Evolutionary conservation across 2,329 filamentous ascomycete species (phyloP), one percentile per base, ranked within the genome.

Genomic region (Fusarium falciforme): DNA sequence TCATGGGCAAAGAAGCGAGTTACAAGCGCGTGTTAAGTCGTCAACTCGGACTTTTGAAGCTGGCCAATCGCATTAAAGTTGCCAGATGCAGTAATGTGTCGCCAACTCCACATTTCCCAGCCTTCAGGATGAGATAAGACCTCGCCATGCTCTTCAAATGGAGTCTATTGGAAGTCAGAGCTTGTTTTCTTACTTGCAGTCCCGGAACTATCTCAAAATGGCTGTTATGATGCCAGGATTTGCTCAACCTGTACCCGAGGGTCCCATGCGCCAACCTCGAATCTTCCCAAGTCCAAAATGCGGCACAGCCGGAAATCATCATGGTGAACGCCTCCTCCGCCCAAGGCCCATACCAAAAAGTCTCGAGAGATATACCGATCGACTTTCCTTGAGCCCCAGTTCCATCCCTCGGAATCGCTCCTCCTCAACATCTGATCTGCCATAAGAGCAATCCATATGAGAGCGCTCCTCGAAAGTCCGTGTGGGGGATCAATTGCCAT

Each of bases 371-470:
- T 8, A 9, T 6, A 7, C 22, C 40, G 16, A 31, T 33, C 31
- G 10, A 16, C 10, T 7, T 3, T 16, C 7, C 9, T 25, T 12
- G 42, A 38, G 6, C n/a, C 35, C 14, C 27, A 25, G 20, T 61
- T 38, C 57, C 57, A 61, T 10, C 8, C 8, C 8, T 66, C 55
- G 1, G 16, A 20, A 2, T 35, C 25, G 25, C 42, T 52, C 14
- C 9, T 35, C 17, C 57, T 36, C 11, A 9, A 2, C 22, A 47
- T 20, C 6, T 20, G 38, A 35, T 63, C 59, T 17, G 59, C 31
- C 14, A 63, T 20, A 16, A 67, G 64, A 31, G 36, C 54, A 5
- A 63, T 9, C 64, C 64, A 67, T 47, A 67, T 22, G 9, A 67
- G 20, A 2, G 59, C 47, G 11, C 59, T 25, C 14, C 10, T 38